Conservation (phyloP, 1,284 basidiomycete species). For the Golubevia sp. region DNA sequence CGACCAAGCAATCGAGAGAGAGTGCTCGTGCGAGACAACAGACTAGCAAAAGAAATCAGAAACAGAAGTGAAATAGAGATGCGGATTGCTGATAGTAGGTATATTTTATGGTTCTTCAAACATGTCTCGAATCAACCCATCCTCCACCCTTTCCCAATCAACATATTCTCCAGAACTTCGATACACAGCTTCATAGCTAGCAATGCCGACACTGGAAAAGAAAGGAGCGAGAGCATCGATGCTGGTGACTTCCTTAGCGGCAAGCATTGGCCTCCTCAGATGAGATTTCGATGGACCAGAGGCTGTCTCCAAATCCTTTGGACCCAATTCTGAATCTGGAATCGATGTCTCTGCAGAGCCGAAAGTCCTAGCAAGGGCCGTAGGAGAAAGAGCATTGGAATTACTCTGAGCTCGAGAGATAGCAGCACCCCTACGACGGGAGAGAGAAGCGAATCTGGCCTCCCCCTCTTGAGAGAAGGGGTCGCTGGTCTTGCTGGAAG, state of each 20-base stretch:
- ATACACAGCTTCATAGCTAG: slow-evolving; percentile 8
- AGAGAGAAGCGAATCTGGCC: too few relatives aligned
- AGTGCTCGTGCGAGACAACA: too few relatives aligned
- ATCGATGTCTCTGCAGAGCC: background rate
- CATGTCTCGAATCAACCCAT: slow-evolving; percentile 8
- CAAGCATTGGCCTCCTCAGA: background rate
- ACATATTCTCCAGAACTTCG: slow-evolving; percentile 1
- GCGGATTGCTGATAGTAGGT: too few relatives aligned
- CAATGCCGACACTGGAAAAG: slow-evolving; percentile 11
- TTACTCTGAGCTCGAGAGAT: background rate
- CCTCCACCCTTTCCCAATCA: slow-evolving; percentile 7
- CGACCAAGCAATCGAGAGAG: too few relatives aligned
- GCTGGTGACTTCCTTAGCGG: background rate
- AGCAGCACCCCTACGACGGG: background rate
- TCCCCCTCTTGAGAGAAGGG: too few relatives aligned
- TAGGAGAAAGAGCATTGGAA: slow-evolving; percentile 3
- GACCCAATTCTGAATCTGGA: background rate
- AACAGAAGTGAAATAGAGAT: too few relatives aligned
- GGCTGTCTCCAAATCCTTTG: background rate
- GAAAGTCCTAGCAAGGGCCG: background rate
- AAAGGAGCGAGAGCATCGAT: slow-evolving; percentile 12
- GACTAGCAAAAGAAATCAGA: too few relatives aligned
- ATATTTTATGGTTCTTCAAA: too few relatives aligned
- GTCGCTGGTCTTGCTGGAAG: too few relatives aligned
- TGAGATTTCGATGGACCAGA: background rate